Percentiles rank a stretch among this genome's conserved stretches.
Evolutionary conservation across 345 rosid genomes (phyloP).

Genomic region (Salix exigua): DNA sequence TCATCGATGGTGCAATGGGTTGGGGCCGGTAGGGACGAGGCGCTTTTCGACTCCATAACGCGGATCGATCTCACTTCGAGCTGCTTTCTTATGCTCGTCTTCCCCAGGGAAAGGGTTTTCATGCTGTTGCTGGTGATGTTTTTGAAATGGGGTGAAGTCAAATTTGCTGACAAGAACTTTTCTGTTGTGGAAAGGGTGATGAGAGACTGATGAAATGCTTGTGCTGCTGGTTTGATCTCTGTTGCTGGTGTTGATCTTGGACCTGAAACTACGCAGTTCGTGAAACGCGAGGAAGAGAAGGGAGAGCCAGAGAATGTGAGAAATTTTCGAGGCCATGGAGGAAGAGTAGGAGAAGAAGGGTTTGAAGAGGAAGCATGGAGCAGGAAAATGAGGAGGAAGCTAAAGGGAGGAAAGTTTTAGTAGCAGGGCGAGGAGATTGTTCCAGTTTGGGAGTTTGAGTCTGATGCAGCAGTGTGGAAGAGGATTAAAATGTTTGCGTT

Average conservation of each 20-base stretch:
- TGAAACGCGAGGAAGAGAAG: slow-evolving; percentile 51
- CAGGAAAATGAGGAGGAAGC: slow-evolving; percentile 12
- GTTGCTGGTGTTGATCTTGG: slow-evolving; percentile 17
- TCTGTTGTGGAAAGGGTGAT: slow-evolving; percentile 27
- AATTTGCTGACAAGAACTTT: slow-evolving; percentile 47
- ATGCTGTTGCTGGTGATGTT: slow-evolving; percentile 14
- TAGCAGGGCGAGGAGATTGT: not conserved
- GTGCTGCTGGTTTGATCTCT: slow-evolving; percentile 7
- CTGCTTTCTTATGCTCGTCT: slow-evolving; percentile 9
- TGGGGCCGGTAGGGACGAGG: slow-evolving; percentile 85
- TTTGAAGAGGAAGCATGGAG: slow-evolving; percentile 49
- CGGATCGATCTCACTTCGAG: slow-evolving; percentile 57
- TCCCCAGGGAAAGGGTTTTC: slow-evolving; percentile 6
- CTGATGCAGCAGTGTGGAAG: slow-evolving; percentile 9
- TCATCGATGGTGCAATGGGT: slow-evolving; percentile 84
- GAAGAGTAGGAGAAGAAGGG: slow-evolving; percentile 27
- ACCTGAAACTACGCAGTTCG: slow-evolving; percentile 33
- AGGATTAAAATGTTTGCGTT: slow-evolving; percentile 2
- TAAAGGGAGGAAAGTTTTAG: not conserved
- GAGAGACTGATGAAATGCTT: slow-evolving; percentile 6
- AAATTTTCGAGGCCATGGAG: slow-evolving; percentile 48
- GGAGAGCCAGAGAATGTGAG: slow-evolving; percentile 50
- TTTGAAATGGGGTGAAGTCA: slow-evolving; percentile 61
- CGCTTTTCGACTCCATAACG: slow-evolving; percentile 85
- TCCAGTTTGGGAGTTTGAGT: slow-evolving; percentile 13